Percentiles rank a stretch among this genome's conserved stretches.
phyloP scores from a whole-genome alignment of 306 rosid species.

The Heteromeles arbutifolia region DNA sequence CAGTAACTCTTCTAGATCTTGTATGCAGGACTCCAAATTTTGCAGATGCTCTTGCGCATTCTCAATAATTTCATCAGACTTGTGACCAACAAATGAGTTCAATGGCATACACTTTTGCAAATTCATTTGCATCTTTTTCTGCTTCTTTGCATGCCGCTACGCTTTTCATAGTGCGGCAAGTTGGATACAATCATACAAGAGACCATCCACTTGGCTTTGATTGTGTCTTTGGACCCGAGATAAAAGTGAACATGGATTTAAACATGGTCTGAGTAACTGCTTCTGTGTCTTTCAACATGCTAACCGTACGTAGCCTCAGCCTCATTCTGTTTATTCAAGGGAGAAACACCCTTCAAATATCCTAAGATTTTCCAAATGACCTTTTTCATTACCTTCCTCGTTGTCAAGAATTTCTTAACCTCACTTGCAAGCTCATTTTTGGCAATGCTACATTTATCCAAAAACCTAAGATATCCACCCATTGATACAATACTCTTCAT shows the following conservation, averaged over 20 bases:
- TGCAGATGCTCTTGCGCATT: background rate
- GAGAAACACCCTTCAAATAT: background rate
- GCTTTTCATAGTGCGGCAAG: background rate
- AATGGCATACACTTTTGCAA: too few species aligned
- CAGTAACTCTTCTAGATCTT: background rate
- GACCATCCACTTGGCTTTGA: slow-evolving; percentile 13
- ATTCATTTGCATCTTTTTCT: too few species aligned
- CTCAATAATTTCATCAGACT: background rate
- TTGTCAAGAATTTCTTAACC: background rate
- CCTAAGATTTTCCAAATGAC: background rate
- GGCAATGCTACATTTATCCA: background rate
- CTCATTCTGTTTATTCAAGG: background rate
- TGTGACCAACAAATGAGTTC: background rate
- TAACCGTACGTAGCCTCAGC: background rate
- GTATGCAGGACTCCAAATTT: background rate
- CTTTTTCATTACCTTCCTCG: background rate
- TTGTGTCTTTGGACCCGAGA: slow-evolving; percentile 7
- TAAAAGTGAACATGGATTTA: slow-evolving; percentile 22
- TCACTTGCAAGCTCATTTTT: background rate
- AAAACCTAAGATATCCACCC: background rate
- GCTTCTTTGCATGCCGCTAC: too few species aligned
- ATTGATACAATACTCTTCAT: background rate
- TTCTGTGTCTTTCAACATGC: too few species aligned
- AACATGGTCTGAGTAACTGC: background rate
- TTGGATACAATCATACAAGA: background rate